Base-by-base conservation (phyloP, 2,329 filamentous ascomycete species). In the Aureobasidium uvarum region DNA sequence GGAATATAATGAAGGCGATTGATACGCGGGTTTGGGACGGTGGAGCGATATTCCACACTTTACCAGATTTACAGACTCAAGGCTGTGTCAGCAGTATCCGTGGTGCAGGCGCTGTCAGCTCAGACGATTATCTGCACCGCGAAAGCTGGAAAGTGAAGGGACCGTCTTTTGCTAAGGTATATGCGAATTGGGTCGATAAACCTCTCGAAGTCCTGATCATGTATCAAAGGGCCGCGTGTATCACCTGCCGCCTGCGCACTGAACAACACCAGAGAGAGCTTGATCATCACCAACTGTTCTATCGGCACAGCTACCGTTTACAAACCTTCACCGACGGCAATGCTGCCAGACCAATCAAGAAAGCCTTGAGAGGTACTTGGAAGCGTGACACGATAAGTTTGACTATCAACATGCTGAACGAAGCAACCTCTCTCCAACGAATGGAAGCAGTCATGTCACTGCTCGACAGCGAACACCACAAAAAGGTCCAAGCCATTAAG, bases 111-210 rank as follows among this genome's bases (percentile, higher is more conserved):
- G 58, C 45, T 28, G 23, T 28, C 16, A 36, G 16, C 31, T 36
- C 58, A 39, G 58, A 62, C 16, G 43, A 62, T 28, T 60, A 48
- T n/a, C 43, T 60, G 20, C 56, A 60, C 16, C 56, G 43, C 10
- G 28, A 46, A 23, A 14, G 25, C 41, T 23, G 28, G 56, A n/a
- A 48, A 8, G 16, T 16, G 5, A 46, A 59, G 2, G 20, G 2
- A 11, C 25, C 5, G 5, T n/a, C 41, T 18, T 11, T 8, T 8
- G 41, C 28, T 6, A 20, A n/a, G 16, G 31, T 14, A 6, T n/a
- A 36, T 7, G 18, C 31, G 18, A 62, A 50, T 20, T 62, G 58
- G 58, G 10, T 38, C 33, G 16, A 62, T 4, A 18, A 50, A 8
- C 58, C 58, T 2, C 11, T 36, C 4, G 20, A 50, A 5, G 13